Base-by-base conservation (phyloP, 192 early-diverging fungal species). In the Podila horticola region DNA sequence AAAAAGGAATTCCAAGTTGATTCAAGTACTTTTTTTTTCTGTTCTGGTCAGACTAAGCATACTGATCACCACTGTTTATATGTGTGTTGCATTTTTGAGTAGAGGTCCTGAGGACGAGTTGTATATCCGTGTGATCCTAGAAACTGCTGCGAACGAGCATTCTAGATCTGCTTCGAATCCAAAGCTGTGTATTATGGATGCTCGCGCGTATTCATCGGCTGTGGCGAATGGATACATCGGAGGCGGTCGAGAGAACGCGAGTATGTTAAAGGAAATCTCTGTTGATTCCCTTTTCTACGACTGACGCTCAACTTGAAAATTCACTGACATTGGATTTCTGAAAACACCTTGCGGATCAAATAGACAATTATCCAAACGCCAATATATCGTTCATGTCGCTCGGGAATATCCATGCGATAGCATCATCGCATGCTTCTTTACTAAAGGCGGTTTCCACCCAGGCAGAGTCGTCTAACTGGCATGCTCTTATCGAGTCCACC, bases 111-210 rank as follows among this genome's bases (percentile, higher is more conserved):
- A 83, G 57, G 84, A 85, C 52, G 84, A 85, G 36, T 26, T 69
- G 4, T 79, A 83, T 52, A 70, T 85, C n/a, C 49, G 66, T n/a
- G 69, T 69, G 19, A 75, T 85, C 45, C 52, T 85, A 26, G 75
- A 58, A 11, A 77, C 81, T 5, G 72, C 82, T 0, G 62, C 63
- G 15, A 79, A 62, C n/a, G 75, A 83, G 48, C 57, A 64, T 20
- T 10, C 17, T 29, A 45, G n/a, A 15, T n/a, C 59, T 15, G 58
- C 30, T 24, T n/a, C 31, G 49, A 19, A 41, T 5, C 75, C 74
- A 22, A 85, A 75, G 59, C 72, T 85, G 20, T 85, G 81, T 55
- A 75, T 85, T 28, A 75, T 85, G 60, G 84, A 85, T 50, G 84
- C 84, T 30, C 75, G 84, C 6, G 63, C 67, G 4, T 83, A 67